Evolutionary conservation across 208 protist genomes (phyloP).

Genomic region (Leishmania arabica): DNA sequence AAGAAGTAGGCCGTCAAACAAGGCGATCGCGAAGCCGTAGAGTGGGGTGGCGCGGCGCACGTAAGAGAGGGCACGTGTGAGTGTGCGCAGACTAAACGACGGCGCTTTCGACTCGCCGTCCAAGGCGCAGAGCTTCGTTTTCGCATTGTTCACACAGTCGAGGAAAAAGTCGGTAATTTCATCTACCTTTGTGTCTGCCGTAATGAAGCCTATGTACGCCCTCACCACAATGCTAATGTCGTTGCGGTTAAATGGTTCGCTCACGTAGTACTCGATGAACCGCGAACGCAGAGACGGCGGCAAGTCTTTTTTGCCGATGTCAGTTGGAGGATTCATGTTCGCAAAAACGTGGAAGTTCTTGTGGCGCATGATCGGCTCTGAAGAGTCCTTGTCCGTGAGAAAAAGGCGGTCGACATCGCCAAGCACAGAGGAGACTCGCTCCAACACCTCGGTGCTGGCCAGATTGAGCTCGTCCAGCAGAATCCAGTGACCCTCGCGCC

Average conservation of each 20-base stretch:
- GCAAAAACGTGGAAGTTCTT: slow-evolving; percentile 99
- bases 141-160: slow-evolving; percentile 83
- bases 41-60: slow-evolving; percentile 78
- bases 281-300: slow-evolving; percentile 92
- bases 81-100: slow-evolving; percentile 97
- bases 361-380: slow-evolving; percentile 87
- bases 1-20: slow-evolving; percentile 97
- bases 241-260: slow-evolving; percentile 93
- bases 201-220: slow-evolving; percentile 87
- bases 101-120: slow-evolving; percentile 94
- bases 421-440: slow-evolving; percentile 95
- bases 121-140: slow-evolving; percentile 90
- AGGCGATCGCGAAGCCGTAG: slow-evolving; percentile 95
- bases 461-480: slow-evolving; percentile 99
- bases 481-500: slow-evolving; percentile 98
- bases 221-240: slow-evolving; percentile 96
- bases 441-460: slow-evolving; percentile 97
- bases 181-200: slow-evolving; percentile 82
- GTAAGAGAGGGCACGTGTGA: slow-evolving; percentile 97
- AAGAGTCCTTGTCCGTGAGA: slow-evolving; percentile 74
- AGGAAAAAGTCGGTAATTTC: slow-evolving; percentile 97
- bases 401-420: slow-evolving; percentile 91
- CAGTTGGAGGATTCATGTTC: slow-evolving; percentile 99
- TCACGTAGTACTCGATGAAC: slow-evolving; percentile 99
- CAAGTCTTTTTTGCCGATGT: slow-evolving; percentile 99